Base-by-base conservation (phyloP, 345 rosid species). In the Boechera retrofracta region DNA sequence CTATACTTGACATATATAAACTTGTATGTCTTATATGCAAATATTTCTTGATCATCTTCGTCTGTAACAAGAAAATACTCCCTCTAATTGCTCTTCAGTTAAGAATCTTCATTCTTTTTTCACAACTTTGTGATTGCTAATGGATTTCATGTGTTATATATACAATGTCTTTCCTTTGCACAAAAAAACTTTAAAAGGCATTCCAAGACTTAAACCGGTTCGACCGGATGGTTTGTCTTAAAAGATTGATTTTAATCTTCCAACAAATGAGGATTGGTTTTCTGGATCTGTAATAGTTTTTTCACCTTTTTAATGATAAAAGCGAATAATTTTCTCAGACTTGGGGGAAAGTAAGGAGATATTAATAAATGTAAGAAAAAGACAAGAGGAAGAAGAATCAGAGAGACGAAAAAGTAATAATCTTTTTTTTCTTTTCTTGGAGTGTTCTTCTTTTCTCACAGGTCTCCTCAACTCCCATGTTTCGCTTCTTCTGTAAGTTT, bases 351-450 rank as follows among this genome's bases (percentile, higher is more conserved):
- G 48, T 24, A 38, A 44, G 5, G 49, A 74, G 66, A 66, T 15
- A 5, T 33, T 58, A 24, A 33, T 58, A 33, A 33, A 68, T 41
- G 64, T 8, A 60, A 57, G 67, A 75, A 75, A 60, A 68, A 21
- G 79, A 67, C 79, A 60, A 59, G 62, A 39, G 54, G 62, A 57
- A 67, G 79, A 68, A 57, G 79, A 67, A 75, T 67, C 53, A 57
- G 67, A 66, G 44, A 74, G 53, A 66, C 39, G 26, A 58, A 58
- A 74, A 74, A 36, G 13, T 55, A 28, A 28, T 54, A 36, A 2
- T 5, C 6, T 67, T 36, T 3, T 44, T 15, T 51, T 51, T 45
- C 38, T 6, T 6, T 35, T 35, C 7, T 7, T 6, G 44, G 35
- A 56, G 29, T 49, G 35, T 41, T 67, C 54, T 67, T 44, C 16